A percentile compares a stretch with the other conserved stretches of the same genome.
Conservation (phyloP, 148 eudicot species). For the Rhododendron molle region DNA sequence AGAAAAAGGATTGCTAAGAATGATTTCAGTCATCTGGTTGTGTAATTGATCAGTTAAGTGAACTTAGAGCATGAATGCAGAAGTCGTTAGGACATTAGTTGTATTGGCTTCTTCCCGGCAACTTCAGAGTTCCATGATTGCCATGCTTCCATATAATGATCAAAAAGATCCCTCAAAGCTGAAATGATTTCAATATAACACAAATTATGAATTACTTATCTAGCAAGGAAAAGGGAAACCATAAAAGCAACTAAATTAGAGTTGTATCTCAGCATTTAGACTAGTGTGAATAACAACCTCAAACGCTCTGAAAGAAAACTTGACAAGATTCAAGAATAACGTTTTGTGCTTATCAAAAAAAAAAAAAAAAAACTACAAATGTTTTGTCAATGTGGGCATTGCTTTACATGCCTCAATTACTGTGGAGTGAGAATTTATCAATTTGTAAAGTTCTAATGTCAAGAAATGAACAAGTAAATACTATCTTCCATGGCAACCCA, state of each 20-base stretch:
- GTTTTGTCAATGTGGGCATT: not conserved
- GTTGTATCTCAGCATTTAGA: not conserved
- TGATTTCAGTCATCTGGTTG: conserved; percentile 1
- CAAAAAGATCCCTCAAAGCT: conserved; percentile 77
- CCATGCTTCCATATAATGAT: conserved; percentile 87
- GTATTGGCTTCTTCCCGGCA: conserved; percentile 52
- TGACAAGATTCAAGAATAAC: not conserved
- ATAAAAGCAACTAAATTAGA: not conserved
- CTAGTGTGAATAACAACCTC: too few relatives aligned
- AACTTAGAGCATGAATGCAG: too few relatives aligned
- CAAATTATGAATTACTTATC: not conserved
- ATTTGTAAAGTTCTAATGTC: not conserved
- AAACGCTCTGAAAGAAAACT: too few relatives aligned
- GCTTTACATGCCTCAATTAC: not conserved
- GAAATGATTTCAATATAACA: conserved; percentile 22
- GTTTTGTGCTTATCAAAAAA: too few relatives aligned
- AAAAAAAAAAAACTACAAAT: too few relatives aligned
- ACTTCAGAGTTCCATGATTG: conserved; percentile 80
- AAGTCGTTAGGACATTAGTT: conserved; percentile 39
- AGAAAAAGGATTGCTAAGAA: not conserved
- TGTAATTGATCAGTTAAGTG: not conserved
- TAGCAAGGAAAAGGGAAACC: not conserved
- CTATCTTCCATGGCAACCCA: not conserved
- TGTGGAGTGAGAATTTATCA: not conserved
- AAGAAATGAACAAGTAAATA: not conserved